Percentiles rank a stretch among this genome's conserved stretches.
Conservation (phyloP, 495 filamentous ascomycete species). For the Neurospora sp. region DNA sequence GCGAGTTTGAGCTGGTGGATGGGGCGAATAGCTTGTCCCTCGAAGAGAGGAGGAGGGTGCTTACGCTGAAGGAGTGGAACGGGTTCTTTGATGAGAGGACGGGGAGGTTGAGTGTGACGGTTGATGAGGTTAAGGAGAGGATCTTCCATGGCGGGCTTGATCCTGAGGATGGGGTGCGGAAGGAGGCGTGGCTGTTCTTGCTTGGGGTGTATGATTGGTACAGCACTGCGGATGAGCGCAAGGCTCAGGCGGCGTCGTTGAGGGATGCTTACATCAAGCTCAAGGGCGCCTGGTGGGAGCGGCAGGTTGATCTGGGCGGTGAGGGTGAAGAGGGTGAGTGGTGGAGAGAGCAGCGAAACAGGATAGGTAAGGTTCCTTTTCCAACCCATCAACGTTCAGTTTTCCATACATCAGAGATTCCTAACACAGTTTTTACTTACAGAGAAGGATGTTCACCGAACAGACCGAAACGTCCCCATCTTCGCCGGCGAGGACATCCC, state of each 20-base stretch:
- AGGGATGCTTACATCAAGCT: conserved; percentile 89
- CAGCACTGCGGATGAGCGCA: conserved; percentile 69
- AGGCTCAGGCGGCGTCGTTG: conserved; percentile 69
- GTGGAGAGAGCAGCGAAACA: conserved; percentile 88
- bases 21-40: conserved; percentile 62
- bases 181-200: conserved; percentile 94
- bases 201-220: conserved; percentile 89
- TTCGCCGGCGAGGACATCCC: conserved; percentile 95
- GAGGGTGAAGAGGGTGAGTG: conserved; percentile 73
- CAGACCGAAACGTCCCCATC: conserved; percentile 82
- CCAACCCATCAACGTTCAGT: background rate
- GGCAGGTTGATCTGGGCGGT: conserved; percentile 70
- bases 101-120: conserved; percentile 65
- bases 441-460: conserved; percentile 98
- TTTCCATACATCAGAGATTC: background rate
- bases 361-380: conserved; percentile 62
- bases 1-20: conserved; percentile 91
- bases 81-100: conserved; percentile 66
- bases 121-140: conserved; percentile 88
- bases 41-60: conserved; percentile 61
- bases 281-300: conserved; percentile 95
- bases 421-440: conserved; percentile 24
- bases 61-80: conserved; percentile 81
- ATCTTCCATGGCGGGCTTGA: conserved; percentile 93
- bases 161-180: conserved; percentile 80